phyloP scores from a whole-genome alignment of 805 yeast species.

The Starmerella bombi region DNA sequence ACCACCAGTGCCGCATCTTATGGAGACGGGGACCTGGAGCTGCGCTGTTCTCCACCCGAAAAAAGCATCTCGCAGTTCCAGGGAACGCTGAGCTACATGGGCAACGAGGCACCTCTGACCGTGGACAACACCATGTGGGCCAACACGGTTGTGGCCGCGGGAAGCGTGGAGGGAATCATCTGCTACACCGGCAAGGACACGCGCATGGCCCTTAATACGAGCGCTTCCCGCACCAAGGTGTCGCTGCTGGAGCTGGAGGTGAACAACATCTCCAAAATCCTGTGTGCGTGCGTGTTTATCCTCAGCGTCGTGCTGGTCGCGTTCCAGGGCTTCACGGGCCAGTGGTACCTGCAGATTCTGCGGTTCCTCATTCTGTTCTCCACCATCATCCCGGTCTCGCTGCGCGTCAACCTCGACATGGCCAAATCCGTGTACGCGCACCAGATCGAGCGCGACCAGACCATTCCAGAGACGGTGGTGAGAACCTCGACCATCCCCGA shows the following conservation, averaged over 20 bases:
- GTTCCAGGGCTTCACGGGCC: conserved; percentile 51
- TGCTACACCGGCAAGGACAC: conserved; percentile 88
- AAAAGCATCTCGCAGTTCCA: conserved; percentile 69
- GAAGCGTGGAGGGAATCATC: conserved; percentile 76
- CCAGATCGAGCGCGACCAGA: conserved; percentile 77
- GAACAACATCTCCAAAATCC: conserved; percentile 70
- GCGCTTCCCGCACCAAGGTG: conserved; percentile 71
- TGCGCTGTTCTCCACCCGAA: conserved; percentile 70
- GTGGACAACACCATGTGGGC: conserved; percentile 97
- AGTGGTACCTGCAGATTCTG: conserved; percentile 86
- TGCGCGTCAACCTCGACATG: conserved; percentile 85
- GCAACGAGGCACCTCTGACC: conserved; percentile 43
- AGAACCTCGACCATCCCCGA: conserved; percentile 97
- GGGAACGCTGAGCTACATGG: conserved; percentile 54
- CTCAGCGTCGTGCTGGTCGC: conserved; percentile 67
- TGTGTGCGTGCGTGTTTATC: conserved; percentile 74
- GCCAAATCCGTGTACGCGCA: conserved; percentile 94
- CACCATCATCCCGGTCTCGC: conserved; percentile 89
- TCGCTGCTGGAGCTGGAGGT: conserved; percentile 87
- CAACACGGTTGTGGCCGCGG: conserved; percentile 91
- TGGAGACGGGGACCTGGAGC: conserved; percentile 32
- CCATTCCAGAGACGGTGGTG: conserved; percentile 78
- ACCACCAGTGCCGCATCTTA: conserved; percentile 32
- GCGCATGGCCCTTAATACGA: conserved; percentile 87
- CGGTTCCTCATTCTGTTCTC: conserved; percentile 84